phyloP scores from a whole-genome alignment of 1,139 yeast species.

The Taphrina deformans region DNA sequence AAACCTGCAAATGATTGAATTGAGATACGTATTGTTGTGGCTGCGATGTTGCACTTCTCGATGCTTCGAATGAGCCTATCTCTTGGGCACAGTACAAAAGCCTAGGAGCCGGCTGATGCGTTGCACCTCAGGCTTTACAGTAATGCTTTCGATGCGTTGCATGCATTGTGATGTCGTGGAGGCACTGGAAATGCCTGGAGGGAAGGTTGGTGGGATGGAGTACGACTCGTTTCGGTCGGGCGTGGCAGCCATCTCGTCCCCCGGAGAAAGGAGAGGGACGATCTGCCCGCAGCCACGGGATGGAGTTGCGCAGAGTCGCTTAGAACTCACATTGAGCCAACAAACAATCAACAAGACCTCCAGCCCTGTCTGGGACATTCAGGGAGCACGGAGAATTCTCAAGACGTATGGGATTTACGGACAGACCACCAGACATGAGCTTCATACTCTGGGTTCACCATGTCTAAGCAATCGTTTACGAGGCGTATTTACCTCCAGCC shows the following conservation, averaged over 20 bases:
- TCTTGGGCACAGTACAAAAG: not conserved
- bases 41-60: not conserved
- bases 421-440: too few species aligned
- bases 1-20: not conserved
- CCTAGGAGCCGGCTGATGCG: not conserved
- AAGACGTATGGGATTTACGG: too few species aligned
- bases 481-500: not conserved
- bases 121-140: too few species aligned
- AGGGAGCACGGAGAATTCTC: not conserved
- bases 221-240: slow-evolving; percentile 11
- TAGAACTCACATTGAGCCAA: not conserved
- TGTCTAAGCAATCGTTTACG: too few species aligned
- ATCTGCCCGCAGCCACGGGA: not conserved
- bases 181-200: too few species aligned
- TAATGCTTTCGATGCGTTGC: too few species aligned
- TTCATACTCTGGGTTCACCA: too few species aligned
- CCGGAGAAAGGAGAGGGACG: not conserved
- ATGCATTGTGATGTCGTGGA: too few species aligned
- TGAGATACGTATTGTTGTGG: not conserved
- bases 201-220: not conserved
- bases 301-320: not conserved
- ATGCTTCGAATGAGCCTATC: not conserved
- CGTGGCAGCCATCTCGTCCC: slow-evolving; percentile 6
- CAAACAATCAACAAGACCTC: too few species aligned
- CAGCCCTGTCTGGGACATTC: too few species aligned